phyloP scores from a whole-genome alignment of 2,329 filamentous ascomycete species.

The Phialemoniopsis sp. region DNA sequence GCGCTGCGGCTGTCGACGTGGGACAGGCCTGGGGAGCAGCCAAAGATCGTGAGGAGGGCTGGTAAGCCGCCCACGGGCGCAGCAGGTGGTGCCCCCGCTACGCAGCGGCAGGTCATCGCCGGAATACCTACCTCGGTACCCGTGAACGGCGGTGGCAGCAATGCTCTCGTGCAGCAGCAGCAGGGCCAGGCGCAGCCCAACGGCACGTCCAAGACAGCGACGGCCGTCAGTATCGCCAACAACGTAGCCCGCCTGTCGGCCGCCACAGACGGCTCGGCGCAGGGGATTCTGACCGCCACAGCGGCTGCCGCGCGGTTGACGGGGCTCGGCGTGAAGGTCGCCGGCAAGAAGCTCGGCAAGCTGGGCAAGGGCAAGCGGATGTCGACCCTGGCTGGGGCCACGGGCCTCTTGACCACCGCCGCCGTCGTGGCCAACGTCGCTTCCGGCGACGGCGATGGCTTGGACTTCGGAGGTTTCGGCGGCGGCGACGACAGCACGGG shows the following conservation, averaged over 20 bases:
- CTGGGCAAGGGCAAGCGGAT: conserved; percentile 18
- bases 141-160: too few relatives aligned
- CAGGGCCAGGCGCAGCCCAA: background rate
- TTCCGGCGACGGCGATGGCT: too few relatives aligned
- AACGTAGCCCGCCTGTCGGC: conserved; percentile 5
- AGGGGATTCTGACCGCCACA: conserved; percentile 4
- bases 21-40: conserved; percentile 21
- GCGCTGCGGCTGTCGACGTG: conserved; percentile 15
- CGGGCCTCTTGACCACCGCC: conserved; percentile 11
- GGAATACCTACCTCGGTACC: too few relatives aligned
- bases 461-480: too few relatives aligned
- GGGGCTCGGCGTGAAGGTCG: conserved; percentile 3
- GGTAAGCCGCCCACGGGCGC: background rate
- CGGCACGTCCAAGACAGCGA: conserved; percentile 1
- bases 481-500: too few relatives aligned
- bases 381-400: conserved; percentile 2
- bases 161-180: background rate
- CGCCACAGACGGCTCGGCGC: conserved; percentile 1
- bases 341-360: conserved; percentile 16
- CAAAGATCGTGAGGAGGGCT: conserved; percentile 2
- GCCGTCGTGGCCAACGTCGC: background rate
- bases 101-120: too few relatives aligned
- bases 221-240: conserved; percentile 1
- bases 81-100: too few relatives aligned
- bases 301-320: conserved; percentile 4